Conservation (phyloP, 2,329 filamentous ascomycete species). For the Alternaria atra region DNA sequence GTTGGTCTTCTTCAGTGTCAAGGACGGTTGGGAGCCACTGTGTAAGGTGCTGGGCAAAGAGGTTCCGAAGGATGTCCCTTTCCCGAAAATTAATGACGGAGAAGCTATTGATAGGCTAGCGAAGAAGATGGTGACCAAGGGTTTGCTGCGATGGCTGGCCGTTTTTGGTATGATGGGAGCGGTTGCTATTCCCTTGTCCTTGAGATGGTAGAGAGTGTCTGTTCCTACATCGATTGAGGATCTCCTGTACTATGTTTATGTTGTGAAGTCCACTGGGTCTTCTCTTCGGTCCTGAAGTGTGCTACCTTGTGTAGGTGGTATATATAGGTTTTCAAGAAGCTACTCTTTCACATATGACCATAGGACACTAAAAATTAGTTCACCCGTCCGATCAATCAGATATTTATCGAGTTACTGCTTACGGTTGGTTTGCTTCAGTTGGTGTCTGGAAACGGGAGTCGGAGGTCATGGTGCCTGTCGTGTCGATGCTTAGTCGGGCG, state of each 20-base stretch:
- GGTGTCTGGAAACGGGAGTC: background rate
- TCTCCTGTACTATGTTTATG: background rate
- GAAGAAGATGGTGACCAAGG: slow-evolving; percentile 23
- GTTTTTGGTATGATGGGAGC: slow-evolving; percentile 18
- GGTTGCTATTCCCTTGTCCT: background rate
- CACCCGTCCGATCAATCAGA: background rate
- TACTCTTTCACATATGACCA: too few species aligned
- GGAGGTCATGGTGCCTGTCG: background rate
- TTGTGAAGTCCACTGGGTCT: too few species aligned
- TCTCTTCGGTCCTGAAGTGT: too few species aligned
- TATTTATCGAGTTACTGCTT: background rate
- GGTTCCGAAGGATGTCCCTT: slow-evolving; percentile 23
- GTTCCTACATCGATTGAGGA: background rate
- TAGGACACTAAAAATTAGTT: too few species aligned
- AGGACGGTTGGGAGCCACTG: slow-evolving; percentile 32
- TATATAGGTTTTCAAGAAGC: too few species aligned
- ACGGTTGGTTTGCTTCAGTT: background rate
- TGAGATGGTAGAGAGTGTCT: background rate
- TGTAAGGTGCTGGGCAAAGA: slow-evolving; percentile 29
- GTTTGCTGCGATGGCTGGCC: slow-evolving; percentile 46
- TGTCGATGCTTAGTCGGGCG: background rate
- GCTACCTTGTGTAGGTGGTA: too few species aligned
- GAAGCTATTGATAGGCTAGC: slow-evolving; percentile 32
- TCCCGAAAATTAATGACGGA: slow-evolving; percentile 35
- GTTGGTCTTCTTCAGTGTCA: slow-evolving; percentile 31